Conservation (phyloP, 2,329 filamentous ascomycete genomes). For the Epichloe coenophiala region DNA sequence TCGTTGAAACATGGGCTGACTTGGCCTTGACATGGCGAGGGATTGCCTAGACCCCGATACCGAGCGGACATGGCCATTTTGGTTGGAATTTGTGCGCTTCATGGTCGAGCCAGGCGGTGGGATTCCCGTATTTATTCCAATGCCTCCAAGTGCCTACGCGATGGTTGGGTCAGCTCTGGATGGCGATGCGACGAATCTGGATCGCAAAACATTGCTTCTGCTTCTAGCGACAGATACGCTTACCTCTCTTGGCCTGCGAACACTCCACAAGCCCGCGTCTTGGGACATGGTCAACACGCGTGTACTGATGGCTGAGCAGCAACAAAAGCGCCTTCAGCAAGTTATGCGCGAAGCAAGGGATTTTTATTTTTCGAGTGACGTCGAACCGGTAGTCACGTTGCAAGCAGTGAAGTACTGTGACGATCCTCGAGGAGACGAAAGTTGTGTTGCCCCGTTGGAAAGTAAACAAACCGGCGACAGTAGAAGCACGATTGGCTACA, state of each 20-base stretch:
- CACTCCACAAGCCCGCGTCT: conserved; percentile 78
- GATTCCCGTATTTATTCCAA: conserved; percentile 72
- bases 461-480: conserved; percentile 27
- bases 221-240: conserved; percentile 14
- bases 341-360: not conserved
- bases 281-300: conserved; percentile 54
- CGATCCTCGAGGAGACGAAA: conserved; percentile 1
- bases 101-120: conserved; percentile 86
- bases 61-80: conserved; percentile 65
- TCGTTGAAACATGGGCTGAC: conserved; percentile 75
- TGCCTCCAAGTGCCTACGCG: conserved; percentile 65
- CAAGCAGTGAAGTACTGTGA: not conserved
- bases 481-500: conserved; percentile 14
- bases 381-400: conserved; percentile 1
- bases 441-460: conserved; percentile 27
- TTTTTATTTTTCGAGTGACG: not conserved
- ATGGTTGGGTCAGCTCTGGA: not conserved
- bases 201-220: not conserved
- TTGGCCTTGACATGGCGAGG: conserved; percentile 70
- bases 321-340: not conserved
- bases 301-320: not conserved
- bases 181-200: conserved; percentile 8
- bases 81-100: conserved; percentile 72
- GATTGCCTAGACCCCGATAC: conserved; percentile 75
- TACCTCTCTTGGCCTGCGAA: conserved; percentile 85